Evolutionary conservation across 768 basidiomycete species (phyloP), one percentile per base, ranked within the genome.

Genomic region (Mycena vulgaris): DNA sequence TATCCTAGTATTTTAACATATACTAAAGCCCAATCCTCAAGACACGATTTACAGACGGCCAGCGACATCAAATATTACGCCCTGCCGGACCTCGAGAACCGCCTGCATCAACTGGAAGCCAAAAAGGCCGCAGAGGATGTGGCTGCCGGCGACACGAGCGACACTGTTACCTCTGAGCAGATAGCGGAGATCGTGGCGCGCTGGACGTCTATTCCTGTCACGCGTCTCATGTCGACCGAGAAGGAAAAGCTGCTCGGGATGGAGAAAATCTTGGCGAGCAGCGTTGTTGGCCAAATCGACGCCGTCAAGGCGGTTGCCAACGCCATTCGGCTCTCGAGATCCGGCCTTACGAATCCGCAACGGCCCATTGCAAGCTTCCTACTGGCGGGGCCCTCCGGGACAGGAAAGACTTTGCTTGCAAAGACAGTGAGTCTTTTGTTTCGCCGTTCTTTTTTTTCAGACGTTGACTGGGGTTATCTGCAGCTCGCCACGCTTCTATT

Each of bases 161-260:
- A 95, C 70, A 85, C 85, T 13, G 96, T 98, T 53, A 93, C 93
- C 5, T 86, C 95, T 21, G 95, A 97, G 70, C 91, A 94, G 69
- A 98, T 99, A 68, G 95, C 96, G 21, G 95, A 97, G 78, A 96
- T 99, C 70, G 95, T 99, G 28, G 93, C 90, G 23, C 88, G 93
- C 65, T 98, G 96, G 96, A 97, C 96, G 5, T 91, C 90, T 48
- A 95, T 99, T 64, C 97, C 97, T 2, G 93, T 97, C 16, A 93
- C 93, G 31, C 87, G 93, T 25, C 84, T 98, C 42, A 88, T 95
- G 84, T 92, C 93, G n/a, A 90, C 93, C 2, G 94, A 99, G 83
- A 92, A 91, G 80, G 95, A 98, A 78, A 97, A 97, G 80, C 83
- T 96, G 30, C 81, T 96, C 45, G 84, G 86, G 76, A 90, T 99